A percentile compares a stretch with the other conserved stretches of the same genome.
phyloP scores from a whole-genome alignment of 176 grass and related monocot genomes.

The Juncus effusus region DNA sequence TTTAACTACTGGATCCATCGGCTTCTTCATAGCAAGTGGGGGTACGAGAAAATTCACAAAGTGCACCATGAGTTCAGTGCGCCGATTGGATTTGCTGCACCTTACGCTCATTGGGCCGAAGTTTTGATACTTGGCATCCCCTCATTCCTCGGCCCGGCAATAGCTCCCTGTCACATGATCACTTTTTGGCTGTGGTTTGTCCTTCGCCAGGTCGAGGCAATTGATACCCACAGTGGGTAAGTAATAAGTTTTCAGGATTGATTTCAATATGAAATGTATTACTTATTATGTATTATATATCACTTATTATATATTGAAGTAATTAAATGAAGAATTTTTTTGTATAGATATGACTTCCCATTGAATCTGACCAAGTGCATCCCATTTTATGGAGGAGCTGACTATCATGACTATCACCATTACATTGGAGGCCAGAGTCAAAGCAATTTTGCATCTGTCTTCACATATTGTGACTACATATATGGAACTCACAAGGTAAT shows the following conservation, averaged over 20 bases:
- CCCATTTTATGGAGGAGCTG: slow-evolving; percentile 89
- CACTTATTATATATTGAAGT: no score
- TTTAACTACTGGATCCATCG: slow-evolving; percentile 86
- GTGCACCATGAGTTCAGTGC: slow-evolving; percentile 90
- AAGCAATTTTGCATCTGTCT: slow-evolving; percentile 92
- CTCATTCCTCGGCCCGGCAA: slow-evolving; percentile 55
- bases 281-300: no score
- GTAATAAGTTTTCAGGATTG: background rate
- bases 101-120: slow-evolving; percentile 87
- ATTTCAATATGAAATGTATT: no score
- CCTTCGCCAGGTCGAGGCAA: slow-evolving; percentile 78
- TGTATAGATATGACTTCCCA: slow-evolving; percentile 84
- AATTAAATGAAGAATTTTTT: background rate
- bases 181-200: slow-evolving; percentile 83
- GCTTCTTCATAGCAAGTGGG: slow-evolving; percentile 72
- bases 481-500: slow-evolving; percentile 84
- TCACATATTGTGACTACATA: slow-evolving; percentile 93
- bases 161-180: slow-evolving; percentile 81
- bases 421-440: slow-evolving; percentile 81
- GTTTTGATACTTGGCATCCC: slow-evolving; percentile 74
- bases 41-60: slow-evolving; percentile 67
- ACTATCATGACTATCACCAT: slow-evolving; percentile 99
- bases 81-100: slow-evolving; percentile 74
- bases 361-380: slow-evolving; percentile 75
- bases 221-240: slow-evolving; percentile 89